Evolutionary conservation across 371 early-diverging fungal species (phyloP), one percentile per base, ranked within the genome.

Genomic region (Conidiobolus coronatus): DNA sequence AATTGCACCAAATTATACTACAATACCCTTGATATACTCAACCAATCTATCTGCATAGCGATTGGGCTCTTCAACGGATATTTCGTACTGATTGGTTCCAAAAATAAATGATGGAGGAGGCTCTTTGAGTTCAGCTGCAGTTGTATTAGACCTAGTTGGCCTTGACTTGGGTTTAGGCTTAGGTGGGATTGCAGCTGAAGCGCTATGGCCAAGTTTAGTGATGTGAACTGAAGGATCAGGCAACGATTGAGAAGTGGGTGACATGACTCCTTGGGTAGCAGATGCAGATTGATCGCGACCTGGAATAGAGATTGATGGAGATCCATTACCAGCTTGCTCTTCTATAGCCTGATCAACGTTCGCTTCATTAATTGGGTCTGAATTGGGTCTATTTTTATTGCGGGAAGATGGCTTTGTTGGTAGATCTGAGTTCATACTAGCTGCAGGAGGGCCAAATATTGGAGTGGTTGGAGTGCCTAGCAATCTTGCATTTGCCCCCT

Each of bases 41-140:
- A 70, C 29, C 35, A 73, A 49, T 11, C 73, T 51, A 43, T 63
- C 61, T 0, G 70, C 66, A 50, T 70, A 73, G 15, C 73, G 56
- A n/a, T 61, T 67, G 12, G 73, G 73, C 48, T 70, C 73, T 51
- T 73, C 73, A 0, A 73, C 73, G 14, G 67, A 67, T 15, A 60
- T 55, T 45, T 73, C 73, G 0, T 45, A 53, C 14, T 46, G 49
- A 12, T 52, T 21, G 49, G 21, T 22, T 15, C 24, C 14, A 19
- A 47, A 47, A 2, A 19, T 36, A 22, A 42, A 42, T 2, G 21
- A 19, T 5, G 20, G 24, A 17, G 41, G 17, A 2, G 21, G 19
- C 41, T 20, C 21, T 41, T 41, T 22, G 9, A 17, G 19, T 5
- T 20, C 41, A 4, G 41, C 41, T 12, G 21, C 19, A 17, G 41